phyloP scores from a whole-genome alignment of 768 basidiomycete genomes.

The Clavulina sp. region DNA sequence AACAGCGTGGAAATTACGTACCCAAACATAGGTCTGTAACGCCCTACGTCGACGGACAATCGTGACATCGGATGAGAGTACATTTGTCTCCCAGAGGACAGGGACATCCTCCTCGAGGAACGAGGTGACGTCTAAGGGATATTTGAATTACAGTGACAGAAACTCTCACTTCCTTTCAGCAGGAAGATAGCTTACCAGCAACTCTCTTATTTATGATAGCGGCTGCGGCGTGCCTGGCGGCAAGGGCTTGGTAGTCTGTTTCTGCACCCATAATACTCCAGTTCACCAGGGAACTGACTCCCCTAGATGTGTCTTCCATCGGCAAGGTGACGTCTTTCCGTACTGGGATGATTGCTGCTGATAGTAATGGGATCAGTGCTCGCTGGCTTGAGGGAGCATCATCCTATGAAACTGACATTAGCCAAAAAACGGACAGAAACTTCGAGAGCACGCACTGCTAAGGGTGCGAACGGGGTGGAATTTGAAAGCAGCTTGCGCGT shows the following conservation, averaged over 20 bases:
- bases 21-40: constrained; percentile 53
- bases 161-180: too few species aligned
- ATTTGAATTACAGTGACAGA: constrained; percentile 1
- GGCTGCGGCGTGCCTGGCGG: constrained; percentile 26
- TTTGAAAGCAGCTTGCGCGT: constrained; percentile 32
- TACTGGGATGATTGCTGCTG: constrained; percentile 46
- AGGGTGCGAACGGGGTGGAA: constrained; percentile 25
- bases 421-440: constrained; percentile 1
- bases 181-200: constrained; percentile 36
- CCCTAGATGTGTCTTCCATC: constrained; percentile 29
- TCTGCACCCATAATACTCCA: constrained; percentile 36
- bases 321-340: constrained; percentile 46
- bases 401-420: constrained; percentile 19
- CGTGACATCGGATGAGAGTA: constrained; percentile 22
- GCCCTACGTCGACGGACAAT: constrained; percentile 30
- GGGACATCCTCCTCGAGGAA: constrained; percentile 25
- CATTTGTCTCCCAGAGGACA: constrained; percentile 27
- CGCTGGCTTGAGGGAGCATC: constrained; percentile 32
- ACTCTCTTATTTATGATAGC: constrained; percentile 65
- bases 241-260: constrained; percentile 15
- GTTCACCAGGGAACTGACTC: constrained; percentile 34
- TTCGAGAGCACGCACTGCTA: constrained; percentile 27
- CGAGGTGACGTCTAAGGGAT: constrained; percentile 27
- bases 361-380: constrained; percentile 48
- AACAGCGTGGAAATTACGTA: too few species aligned